phyloP scores from a whole-genome alignment of 179 eudicot genomes.

The Sideroxylon spinosum region DNA sequence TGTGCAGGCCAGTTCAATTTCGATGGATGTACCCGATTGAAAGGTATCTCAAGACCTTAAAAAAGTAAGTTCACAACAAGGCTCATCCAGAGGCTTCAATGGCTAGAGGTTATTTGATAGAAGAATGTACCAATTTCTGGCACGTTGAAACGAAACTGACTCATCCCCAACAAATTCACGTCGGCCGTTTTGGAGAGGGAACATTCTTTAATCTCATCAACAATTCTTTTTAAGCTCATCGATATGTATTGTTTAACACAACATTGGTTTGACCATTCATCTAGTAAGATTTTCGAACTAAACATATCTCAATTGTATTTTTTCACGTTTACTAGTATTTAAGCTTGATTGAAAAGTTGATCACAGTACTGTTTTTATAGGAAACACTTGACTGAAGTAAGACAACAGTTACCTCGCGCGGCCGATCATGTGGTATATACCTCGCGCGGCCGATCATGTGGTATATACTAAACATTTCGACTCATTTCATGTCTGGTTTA shows the following conservation, averaged over 20 bases:
- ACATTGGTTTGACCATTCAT: background rate
- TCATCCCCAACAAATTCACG: background rate
- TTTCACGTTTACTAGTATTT: too few species aligned
- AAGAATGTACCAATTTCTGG: slow-evolving; percentile 8
- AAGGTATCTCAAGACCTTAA: background rate
- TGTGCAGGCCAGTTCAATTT: background rate
- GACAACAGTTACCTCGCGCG: too few species aligned
- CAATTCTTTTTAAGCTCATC: background rate
- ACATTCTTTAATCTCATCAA: background rate
- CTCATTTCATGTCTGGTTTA: too few species aligned
- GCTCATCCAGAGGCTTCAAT: slow-evolving; percentile 10
- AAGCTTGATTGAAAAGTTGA: too few species aligned
- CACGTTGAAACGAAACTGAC: background rate
- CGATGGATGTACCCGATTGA: slow-evolving; percentile 18
- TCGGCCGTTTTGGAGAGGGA: background rate
- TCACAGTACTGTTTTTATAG: too few species aligned
- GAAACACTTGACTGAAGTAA: too few species aligned
- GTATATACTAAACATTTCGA: too few species aligned
- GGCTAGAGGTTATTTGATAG: background rate
- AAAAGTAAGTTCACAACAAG: slow-evolving; percentile 5
- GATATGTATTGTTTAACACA: background rate
- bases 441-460: too few species aligned
- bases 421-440: too few species aligned
- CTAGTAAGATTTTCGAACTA: background rate
- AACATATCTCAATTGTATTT: too few species aligned